Evolutionary conservation across 306 rosid species (phyloP).

Genomic region (Vigna angularis): DNA sequence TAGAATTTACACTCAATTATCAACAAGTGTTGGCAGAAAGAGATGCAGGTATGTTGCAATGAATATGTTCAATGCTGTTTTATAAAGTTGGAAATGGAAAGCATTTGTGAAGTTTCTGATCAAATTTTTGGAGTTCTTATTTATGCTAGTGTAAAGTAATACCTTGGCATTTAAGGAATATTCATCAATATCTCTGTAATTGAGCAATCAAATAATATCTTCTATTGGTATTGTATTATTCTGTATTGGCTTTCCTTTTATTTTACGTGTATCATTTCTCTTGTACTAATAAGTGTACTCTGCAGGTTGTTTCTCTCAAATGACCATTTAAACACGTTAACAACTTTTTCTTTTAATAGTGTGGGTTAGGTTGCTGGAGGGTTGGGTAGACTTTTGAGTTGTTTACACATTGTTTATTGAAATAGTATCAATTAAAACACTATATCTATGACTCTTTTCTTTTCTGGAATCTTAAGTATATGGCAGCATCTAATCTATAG

Average conservation of each 20-base stretch:
- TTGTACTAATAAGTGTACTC: neutral
- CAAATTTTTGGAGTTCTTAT: slow-evolving; percentile 28
- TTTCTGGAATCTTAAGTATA: slow-evolving; percentile 34
- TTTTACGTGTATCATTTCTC: slow-evolving; percentile 25
- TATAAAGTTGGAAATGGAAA: slow-evolving; percentile 32
- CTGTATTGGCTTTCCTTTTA: slow-evolving; percentile 27
- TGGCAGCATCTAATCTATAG: slow-evolving; percentile 33
- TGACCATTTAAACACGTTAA: slow-evolving; percentile 21
- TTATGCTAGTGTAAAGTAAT: slow-evolving; percentile 8
- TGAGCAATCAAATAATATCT: slow-evolving; percentile 29
- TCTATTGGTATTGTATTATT: slow-evolving; percentile 7
- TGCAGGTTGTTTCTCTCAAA: slow-evolving; percentile 6
- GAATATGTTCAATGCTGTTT: slow-evolving; percentile 38
- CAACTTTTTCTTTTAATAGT: slow-evolving; percentile 12
- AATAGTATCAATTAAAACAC: neutral
- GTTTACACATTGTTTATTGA: slow-evolving; percentile 32
- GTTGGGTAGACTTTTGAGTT: slow-evolving; percentile 18
- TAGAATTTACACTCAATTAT: slow-evolving; percentile 88
- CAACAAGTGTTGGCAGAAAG: slow-evolving; percentile 91
- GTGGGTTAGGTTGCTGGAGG: slow-evolving; percentile 21
- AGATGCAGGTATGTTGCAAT: slow-evolving; percentile 74
- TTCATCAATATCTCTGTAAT: slow-evolving; percentile 14
- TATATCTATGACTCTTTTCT: neutral
- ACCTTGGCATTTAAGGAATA: slow-evolving; percentile 13
- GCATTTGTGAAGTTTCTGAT: slow-evolving; percentile 38